phyloP scores from a whole-genome alignment of 257 asterid genomes.

The Petrea volubilis region DNA sequence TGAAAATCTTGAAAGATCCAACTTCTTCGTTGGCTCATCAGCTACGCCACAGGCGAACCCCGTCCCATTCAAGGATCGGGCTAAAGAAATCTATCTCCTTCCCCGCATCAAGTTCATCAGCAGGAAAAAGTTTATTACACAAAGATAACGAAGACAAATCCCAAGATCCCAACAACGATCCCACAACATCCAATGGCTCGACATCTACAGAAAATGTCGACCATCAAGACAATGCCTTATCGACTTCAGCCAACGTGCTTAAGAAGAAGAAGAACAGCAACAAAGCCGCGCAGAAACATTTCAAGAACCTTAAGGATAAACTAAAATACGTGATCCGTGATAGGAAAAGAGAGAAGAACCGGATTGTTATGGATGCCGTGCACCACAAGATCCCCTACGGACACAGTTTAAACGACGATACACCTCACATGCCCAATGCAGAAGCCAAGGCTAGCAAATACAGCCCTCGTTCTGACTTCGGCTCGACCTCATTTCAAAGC shows the following conservation, averaged over 20 bases:
- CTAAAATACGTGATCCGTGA: slow-evolving; percentile 63
- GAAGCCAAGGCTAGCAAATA: slow-evolving; percentile 20
- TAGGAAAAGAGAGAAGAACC: slow-evolving; percentile 61
- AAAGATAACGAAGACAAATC: no score
- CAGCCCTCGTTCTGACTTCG: slow-evolving; percentile 22
- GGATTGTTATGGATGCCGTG: slow-evolving; percentile 73
- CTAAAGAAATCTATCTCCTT: slow-evolving; percentile 65
- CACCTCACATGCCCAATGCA: neutral
- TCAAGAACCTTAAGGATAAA: slow-evolving; percentile 64
- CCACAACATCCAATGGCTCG: slow-evolving; percentile 18
- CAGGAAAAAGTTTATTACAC: neutral
- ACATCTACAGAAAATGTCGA: neutral
- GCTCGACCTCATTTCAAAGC: neutral
- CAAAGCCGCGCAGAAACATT: slow-evolving; percentile 44
- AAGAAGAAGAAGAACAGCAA: slow-evolving; percentile 36
- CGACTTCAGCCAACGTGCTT: slow-evolving; percentile 11
- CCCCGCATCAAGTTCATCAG: slow-evolving; percentile 37
- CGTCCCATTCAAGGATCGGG: slow-evolving; percentile 33
- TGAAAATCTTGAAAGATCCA: slow-evolving; percentile 71
- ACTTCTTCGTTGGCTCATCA: slow-evolving; percentile 50
- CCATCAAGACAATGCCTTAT: slow-evolving; percentile 23
- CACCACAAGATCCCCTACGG: slow-evolving; percentile 76
- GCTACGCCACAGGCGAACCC: slow-evolving; percentile 42
- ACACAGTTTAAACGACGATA: slow-evolving; percentile 17
- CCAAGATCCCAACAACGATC: slow-evolving; percentile 5